Evolutionary conservation across 305 asterid species (phyloP).

Genomic region (Plantago rigida): DNA sequence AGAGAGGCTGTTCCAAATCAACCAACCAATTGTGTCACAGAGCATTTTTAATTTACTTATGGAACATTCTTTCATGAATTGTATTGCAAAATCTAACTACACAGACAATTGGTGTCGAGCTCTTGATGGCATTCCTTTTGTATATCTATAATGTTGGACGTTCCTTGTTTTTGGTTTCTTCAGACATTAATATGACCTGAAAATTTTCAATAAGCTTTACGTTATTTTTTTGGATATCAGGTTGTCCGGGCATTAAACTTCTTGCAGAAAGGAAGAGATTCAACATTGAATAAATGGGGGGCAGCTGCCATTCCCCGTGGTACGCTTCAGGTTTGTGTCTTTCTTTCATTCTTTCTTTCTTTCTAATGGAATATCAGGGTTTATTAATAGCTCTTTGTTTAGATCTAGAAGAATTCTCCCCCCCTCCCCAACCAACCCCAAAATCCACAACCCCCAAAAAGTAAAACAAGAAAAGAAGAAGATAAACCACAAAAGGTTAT

Average conservation of each 20-base stretch:
- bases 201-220: slow-evolving; percentile 18
- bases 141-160: background rate
- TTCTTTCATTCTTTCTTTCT: slow-evolving; percentile 38
- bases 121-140: background rate
- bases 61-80: background rate
- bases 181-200: slow-evolving; percentile 1
- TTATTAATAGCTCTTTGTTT: background rate
- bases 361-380: slow-evolving; percentile 21
- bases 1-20: no score
- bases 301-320: slow-evolving; percentile 89
- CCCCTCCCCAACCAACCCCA: no score
- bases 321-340: slow-evolving; percentile 88
- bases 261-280: slow-evolving; percentile 66
- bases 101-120: no score
- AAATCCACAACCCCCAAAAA: background rate
- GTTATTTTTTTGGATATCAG: slow-evolving; percentile 42
- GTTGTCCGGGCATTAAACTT: slow-evolving; percentile 83
- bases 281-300: slow-evolving; percentile 56
- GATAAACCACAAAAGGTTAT: no score
- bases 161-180: background rate
- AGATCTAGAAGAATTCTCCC: background rate
- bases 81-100: background rate
- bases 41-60: no score
- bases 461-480: no score
- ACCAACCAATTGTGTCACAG: no score